Percentiles rank a stretch among this genome's conserved stretches.
phyloP scores from a whole-genome alignment of 2,329 filamentous ascomycete genomes.

The Cercospora sesami region DNA sequence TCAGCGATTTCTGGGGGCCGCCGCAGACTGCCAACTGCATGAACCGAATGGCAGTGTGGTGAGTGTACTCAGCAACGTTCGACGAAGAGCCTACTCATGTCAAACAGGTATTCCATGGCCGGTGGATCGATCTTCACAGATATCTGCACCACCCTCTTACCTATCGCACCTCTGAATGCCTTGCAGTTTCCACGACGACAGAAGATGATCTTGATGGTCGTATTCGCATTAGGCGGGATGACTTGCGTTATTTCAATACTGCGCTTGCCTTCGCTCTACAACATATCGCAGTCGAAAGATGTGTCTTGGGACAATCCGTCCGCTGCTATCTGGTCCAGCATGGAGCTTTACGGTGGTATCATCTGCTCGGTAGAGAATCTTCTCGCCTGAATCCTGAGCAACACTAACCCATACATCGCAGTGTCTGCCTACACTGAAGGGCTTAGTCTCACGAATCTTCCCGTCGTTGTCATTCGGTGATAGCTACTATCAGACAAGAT shows the following conservation, averaged over 20 bases:
- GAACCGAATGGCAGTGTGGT: slow-evolving; percentile 32
- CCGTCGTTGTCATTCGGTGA: slow-evolving; percentile 17
- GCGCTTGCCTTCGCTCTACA: slow-evolving; percentile 28
- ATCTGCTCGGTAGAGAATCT: slow-evolving; percentile 26
- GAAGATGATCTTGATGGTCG: slow-evolving; percentile 33
- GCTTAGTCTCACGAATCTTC: slow-evolving; percentile 19
- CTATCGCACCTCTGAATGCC: slow-evolving; percentile 34
- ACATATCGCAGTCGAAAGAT: slow-evolving; percentile 26
- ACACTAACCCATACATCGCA: not conserved
- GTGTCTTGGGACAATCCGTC: slow-evolving; percentile 28
- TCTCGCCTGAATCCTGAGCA: not conserved
- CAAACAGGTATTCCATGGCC: slow-evolving; percentile 30
- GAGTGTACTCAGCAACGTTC: not conserved
- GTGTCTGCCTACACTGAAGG: slow-evolving; percentile 22
- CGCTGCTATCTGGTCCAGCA: slow-evolving; percentile 25
- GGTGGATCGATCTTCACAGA: slow-evolving; percentile 37
- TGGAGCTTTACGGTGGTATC: slow-evolving; percentile 31
- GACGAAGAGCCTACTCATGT: not conserved
- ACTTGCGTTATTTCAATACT: slow-evolving; percentile 28
- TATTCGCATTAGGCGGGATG: slow-evolving; percentile 38
- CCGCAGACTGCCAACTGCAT: slow-evolving; percentile 26
- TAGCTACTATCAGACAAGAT: slow-evolving; percentile 13
- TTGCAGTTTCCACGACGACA: slow-evolving; percentile 33
- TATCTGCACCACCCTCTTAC: slow-evolving; percentile 35
- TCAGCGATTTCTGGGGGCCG: slow-evolving; percentile 34